Percentiles rank a stretch among this genome's conserved stretches.
Evolutionary conservation across 2,329 filamentous ascomycete species (phyloP).

Genomic region (Pyrenophora seminiperda): DNA sequence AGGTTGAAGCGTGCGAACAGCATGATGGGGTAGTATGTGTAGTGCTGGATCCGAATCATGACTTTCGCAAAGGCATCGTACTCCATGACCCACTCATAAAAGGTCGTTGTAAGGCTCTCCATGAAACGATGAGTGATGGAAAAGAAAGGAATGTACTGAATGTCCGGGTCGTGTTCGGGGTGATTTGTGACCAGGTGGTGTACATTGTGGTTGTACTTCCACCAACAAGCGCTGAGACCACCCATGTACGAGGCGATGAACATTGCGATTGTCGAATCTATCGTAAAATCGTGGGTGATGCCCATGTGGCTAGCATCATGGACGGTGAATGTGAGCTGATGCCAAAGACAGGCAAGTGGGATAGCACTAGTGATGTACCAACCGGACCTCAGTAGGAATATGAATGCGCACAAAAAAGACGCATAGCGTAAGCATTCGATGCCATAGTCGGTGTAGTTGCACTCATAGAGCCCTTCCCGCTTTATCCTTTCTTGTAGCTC

Average conservation of each 20-base stretch:
- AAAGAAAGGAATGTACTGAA: constrained; percentile 74
- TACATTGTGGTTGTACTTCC: constrained; percentile 95
- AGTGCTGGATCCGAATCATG: constrained; percentile 65
- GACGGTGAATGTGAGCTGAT: constrained; percentile 90
- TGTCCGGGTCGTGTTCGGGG: constrained; percentile 94
- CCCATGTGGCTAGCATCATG: constrained; percentile 98
- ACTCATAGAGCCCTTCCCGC: constrained; percentile 78
- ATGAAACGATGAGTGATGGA: constrained; percentile 70
- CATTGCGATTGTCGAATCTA: constrained; percentile 86
- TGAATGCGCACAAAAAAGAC: constrained; percentile 66
- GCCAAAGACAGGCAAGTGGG: constrained; percentile 85
- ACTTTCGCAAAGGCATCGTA: constrained; percentile 67
- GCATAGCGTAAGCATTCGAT: constrained; percentile 76
- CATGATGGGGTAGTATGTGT: constrained; percentile 72
- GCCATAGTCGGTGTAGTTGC: constrained; percentile 80
- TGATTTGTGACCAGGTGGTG: constrained; percentile 96
- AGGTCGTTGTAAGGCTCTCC: constrained; percentile 65
- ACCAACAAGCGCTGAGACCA: constrained; percentile 91
- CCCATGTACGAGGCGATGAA: constrained; percentile 88
- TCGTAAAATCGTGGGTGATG: constrained; percentile 87
- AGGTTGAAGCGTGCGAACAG: constrained; percentile 73
- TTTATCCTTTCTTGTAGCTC: constrained; percentile 72
- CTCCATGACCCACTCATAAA: constrained; percentile 68
- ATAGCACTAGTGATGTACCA: constrained; percentile 67
- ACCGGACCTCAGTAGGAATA: constrained; percentile 53